Evolutionary conservation across 257 asterid genomes (phyloP), one percentile per base, ranked within the genome.

Genomic region (Solanum appendiculatum): DNA sequence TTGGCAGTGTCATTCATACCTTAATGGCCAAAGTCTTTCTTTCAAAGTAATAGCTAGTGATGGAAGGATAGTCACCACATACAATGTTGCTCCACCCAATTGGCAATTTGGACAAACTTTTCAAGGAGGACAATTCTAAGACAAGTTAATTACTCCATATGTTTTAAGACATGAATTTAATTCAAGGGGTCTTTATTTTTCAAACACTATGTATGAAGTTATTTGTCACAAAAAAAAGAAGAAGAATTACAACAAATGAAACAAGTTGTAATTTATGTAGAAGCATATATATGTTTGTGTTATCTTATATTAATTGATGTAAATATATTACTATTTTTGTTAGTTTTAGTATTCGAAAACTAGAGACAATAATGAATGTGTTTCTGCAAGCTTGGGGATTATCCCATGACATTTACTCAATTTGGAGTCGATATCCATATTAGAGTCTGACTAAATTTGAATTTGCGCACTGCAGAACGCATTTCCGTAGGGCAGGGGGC

Each of bases 21-120:
- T 93, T 83, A 64, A 90, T 86, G 93, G 91, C 4, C 95, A 93
- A 77, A 8, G 89, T 85, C 91, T 93, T 33, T 91, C 96, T 16
- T 92, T 93, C 89, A 74, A 90, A 72, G 89, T 91, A 39, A 91
- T 75, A 60, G 92, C 91, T 83, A 88, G 96, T 37, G 93, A 92
- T 27, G 94, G 94, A 85, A 91, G 90, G 86, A 89, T 89, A 16
- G 80, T 91, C 16, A 88, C 90, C 44, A 86, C 90, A 29, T 86
- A 87, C 86, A 60, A 86, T 86, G 90, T 90, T 81, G 90, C 83
- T 4, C 93, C 94, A 9, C 86, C 37, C 6, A 87, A 86, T 56
- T 93, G 94, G 94, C 92, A 91, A 48, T 93, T 89, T 86, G 95
- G 95, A 14, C 95, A 93, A 86, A 92, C 94, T 86, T 92, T 89